phyloP scores from a whole-genome alignment of 345 rosid species.

The Heritiera fomes region DNA sequence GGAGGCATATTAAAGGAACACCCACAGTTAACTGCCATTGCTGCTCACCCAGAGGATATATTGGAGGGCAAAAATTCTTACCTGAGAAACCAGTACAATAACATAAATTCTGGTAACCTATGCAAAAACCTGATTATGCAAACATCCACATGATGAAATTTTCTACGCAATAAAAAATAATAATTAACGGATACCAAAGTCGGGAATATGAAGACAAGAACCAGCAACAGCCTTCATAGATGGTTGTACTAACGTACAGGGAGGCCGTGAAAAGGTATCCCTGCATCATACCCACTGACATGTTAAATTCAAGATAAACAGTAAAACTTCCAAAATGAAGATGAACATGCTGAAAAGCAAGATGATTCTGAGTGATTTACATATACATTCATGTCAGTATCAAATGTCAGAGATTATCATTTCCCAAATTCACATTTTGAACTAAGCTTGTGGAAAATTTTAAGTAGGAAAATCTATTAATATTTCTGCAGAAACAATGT shows the following conservation, averaged over 20 bases:
- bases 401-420: not conserved
- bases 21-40: slow-evolving; percentile 62
- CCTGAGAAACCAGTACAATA: slow-evolving; percentile 45
- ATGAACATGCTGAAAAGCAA: not conserved
- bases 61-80: slow-evolving; percentile 76
- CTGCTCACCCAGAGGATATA: slow-evolving; percentile 78
- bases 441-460: not conserved
- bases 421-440: not conserved
- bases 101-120: slow-evolving; percentile 9
- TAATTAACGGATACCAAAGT: slow-evolving; percentile 59
- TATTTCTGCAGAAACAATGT: not conserved
- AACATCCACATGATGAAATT: not conserved
- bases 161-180: not conserved
- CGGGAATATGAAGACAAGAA: slow-evolving; percentile 54
- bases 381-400: not conserved
- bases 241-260: slow-evolving; percentile 92
- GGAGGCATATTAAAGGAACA: slow-evolving; percentile 76
- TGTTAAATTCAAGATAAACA: not conserved
- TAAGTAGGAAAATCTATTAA: not conserved
- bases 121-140: not conserved
- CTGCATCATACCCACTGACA: slow-evolving; percentile 53
- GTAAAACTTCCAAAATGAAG: not conserved
- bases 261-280: slow-evolving; percentile 85
- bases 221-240: slow-evolving; percentile 59
- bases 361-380: not conserved